Conservation (phyloP, 768 basidiomycete species). For the Candolleomyces eurysporus region DNA sequence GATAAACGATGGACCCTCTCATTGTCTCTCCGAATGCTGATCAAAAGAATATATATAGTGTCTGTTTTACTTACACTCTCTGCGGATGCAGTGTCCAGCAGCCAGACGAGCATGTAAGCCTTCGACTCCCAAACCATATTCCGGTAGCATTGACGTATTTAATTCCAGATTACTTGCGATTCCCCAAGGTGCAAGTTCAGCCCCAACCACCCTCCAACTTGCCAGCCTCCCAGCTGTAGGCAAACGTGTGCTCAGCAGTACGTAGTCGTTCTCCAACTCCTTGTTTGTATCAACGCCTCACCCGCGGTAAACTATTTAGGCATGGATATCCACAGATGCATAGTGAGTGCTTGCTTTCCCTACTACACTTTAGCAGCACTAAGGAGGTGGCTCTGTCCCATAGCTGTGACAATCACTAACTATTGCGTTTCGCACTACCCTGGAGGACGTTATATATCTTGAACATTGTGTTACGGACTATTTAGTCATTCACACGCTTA, state of each 20-base stretch:
- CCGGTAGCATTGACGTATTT: neutral
- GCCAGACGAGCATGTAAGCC: neutral
- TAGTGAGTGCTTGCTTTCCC: neutral
- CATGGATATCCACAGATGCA: neutral
- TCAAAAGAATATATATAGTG: neutral
- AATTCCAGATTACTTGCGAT: slow-evolving; percentile 7
- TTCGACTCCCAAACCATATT: too few relatives aligned
- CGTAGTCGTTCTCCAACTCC: neutral
- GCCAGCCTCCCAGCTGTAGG: slow-evolving; percentile 3
- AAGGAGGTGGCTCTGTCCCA: neutral
- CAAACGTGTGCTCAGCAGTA: slow-evolving; percentile 11
- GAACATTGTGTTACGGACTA: too few relatives aligned
- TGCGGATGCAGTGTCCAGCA: neutral
- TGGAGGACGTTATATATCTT: too few relatives aligned
- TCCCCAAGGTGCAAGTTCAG: slow-evolving; percentile 9
- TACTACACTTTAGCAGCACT: neutral
- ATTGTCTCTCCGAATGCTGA: neutral
- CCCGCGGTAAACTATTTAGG: neutral
- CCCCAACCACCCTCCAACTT: slow-evolving; percentile 5
- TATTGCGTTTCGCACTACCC: neutral
- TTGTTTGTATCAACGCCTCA: neutral
- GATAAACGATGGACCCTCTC: too few relatives aligned
- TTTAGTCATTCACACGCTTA: too few relatives aligned
- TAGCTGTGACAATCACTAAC: neutral
- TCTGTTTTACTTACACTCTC: neutral